These are phyloP conservation scores for Macrophomina phaseolina DNA, from an alignment of 2,329 filamentous ascomycete species.

Conservation along the genomic window DNA sequence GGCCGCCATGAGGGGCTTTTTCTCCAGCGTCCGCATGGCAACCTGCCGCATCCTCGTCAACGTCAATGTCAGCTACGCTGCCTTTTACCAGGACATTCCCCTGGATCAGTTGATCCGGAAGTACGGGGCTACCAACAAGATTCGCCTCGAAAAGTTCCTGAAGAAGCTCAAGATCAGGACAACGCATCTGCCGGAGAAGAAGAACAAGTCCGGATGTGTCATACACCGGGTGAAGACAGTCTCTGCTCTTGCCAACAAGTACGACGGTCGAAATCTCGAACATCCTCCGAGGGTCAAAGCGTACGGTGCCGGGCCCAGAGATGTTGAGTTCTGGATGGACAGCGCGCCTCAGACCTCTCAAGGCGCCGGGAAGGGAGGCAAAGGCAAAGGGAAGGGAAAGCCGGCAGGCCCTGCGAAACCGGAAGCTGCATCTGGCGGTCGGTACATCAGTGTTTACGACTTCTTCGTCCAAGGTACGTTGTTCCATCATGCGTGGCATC, in stretches of 20 bases:
- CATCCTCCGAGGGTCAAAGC: conserved; percentile 32
- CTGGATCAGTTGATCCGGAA: conserved; percentile 44
- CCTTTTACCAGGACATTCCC: conserved; percentile 60
- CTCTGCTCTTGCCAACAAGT: conserved; percentile 41
- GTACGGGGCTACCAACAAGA: conserved; percentile 26
- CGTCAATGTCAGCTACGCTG: conserved; percentile 65
- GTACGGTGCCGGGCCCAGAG: conserved; percentile 10
- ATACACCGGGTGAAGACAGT: conserved; percentile 49
- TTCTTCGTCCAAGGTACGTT: conserved; percentile 20
- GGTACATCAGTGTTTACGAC: conserved; percentile 24
- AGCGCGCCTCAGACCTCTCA: not conserved
- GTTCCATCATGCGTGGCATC: no score
- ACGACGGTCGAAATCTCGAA: conserved; percentile 40
- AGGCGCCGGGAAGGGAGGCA: not conserved
- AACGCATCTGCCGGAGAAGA: conserved; percentile 45
- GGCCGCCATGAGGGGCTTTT: conserved; percentile 65
- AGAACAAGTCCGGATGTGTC: conserved; percentile 40
- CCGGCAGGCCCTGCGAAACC: conserved; percentile 4
- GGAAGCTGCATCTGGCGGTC: not conserved
- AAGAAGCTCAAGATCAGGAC: conserved; percentile 46
- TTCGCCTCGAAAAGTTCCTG: conserved; percentile 44
- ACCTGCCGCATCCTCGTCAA: conserved; percentile 65
- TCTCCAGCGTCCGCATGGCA: conserved; percentile 64
- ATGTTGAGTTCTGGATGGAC: conserved; percentile 24
- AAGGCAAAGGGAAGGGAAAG: conserved; percentile 6